Evolutionary conservation across 139 green algal genomes (phyloP).

Genomic region (Spirogloea muscicola): DNA sequence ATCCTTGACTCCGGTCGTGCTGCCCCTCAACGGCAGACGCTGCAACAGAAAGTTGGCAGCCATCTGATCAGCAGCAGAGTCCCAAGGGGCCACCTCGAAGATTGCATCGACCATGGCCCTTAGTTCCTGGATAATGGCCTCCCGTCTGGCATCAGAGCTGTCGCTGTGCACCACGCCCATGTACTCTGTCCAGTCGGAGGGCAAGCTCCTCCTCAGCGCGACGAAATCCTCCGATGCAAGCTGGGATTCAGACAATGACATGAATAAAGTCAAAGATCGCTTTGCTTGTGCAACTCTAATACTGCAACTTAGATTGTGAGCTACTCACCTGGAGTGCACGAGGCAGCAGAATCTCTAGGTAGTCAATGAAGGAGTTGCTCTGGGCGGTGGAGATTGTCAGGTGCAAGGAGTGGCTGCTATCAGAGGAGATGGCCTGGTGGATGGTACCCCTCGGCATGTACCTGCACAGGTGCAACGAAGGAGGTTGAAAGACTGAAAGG

Average conservation of each 20-base stretch:
- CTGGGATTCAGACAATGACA: no score
- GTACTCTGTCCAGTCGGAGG: slow-evolving; percentile 36
- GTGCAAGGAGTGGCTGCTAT: slow-evolving; percentile 64
- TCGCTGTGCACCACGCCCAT: slow-evolving; percentile 37
- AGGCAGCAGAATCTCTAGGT: slow-evolving; percentile 55
- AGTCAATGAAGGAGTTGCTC: slow-evolving; percentile 59
- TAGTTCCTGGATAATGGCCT: slow-evolving; percentile 4
- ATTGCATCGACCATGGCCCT: neutral
- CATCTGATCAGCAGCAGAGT: slow-evolving; percentile 33
- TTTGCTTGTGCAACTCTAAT: no score
- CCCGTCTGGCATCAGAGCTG: neutral
- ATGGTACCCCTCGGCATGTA: slow-evolving; percentile 66
- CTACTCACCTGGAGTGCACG: slow-evolving; percentile 49
- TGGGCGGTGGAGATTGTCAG: slow-evolving; percentile 61
- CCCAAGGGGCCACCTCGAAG: slow-evolving; percentile 5
- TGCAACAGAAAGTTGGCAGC: slow-evolving; percentile 22
- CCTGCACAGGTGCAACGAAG: slow-evolving; percentile 26
- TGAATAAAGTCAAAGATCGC: no score
- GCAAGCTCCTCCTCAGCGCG: slow-evolving; percentile 48
- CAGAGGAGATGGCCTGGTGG: slow-evolving; percentile 47
- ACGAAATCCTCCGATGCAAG: slow-evolving; percentile 43
- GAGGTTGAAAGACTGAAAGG: no score
- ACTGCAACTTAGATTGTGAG: no score
- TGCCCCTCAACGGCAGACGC: slow-evolving; percentile 6
- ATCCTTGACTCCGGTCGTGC: no score